Base-by-base conservation (phyloP, 225 moss, liverwort and hornwort genomes). In the Sphagnum contortum region DNA sequence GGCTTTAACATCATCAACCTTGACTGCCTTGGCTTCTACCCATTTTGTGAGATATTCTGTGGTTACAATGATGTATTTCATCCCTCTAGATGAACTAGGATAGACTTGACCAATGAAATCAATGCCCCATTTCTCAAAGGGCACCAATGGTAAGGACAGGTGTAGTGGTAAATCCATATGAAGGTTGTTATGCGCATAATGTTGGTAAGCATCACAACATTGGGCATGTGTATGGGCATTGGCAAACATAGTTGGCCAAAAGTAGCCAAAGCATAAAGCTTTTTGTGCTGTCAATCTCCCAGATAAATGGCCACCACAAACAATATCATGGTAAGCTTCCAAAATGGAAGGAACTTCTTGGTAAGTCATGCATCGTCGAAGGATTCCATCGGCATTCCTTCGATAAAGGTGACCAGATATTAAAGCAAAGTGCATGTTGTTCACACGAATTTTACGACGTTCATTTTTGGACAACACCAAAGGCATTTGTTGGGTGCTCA, bases 81-180 rank as follows among this genome's bases (percentile, higher is more conserved):
- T 29, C 29, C 29, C 29, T 29, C 29, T 29, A 29, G 29, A 29
- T 29, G 29, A 29, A 1, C 29, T 29, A 29, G 29, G 29, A 29
- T 29, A 29, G 29, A 29, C 29, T 1, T 29, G 29, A 29, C 52
- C 52, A 52, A 52, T 52, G 52, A 52, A 45, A 60, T 60, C 60
- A 45, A 60, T 29, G 29, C 60, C 60, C 60, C 60, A 60, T 9
- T 45, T 60, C 14, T 60, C 60, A 45, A 60, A 60, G 29, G 60
- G 44, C 8, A 8, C 13, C 4, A 60, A 8, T 60, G 60, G 14
- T 5, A 60, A 45, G 29, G 14, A 29, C 1, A 4, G 60, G 3
- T 29, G 8, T 44, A 60, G 2, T 5, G 60, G 60, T 44, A 60
- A 29, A 9, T 44, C 60, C 44, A 60, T 29, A 4, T 44, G 4